Percentiles rank a stretch among this genome's conserved stretches.
These are phyloP conservation scores for Termitomyces sp. DNA, from an alignment of 768 basidiomycete genomes.

Conservation along the genomic window DNA sequence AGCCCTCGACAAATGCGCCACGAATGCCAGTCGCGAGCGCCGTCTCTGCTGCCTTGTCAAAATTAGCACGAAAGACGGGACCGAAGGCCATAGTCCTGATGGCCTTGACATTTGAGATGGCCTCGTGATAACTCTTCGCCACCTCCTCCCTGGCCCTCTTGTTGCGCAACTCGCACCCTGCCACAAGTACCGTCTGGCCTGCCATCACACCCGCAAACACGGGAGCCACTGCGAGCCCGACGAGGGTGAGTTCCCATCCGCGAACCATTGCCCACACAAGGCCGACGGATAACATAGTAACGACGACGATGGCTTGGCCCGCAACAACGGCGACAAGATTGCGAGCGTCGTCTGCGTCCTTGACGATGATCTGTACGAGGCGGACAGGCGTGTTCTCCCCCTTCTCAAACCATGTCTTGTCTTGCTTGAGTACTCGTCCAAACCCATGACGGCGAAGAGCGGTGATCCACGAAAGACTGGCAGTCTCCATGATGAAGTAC, in stretches of 20 bases:
- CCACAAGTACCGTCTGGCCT: conserved; percentile 70
- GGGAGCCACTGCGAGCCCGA: conserved; percentile 84
- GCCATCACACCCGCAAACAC: conserved; percentile 78
- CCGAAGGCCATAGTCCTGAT: conserved; percentile 89
- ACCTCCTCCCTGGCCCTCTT: conserved; percentile 87
- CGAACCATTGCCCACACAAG: conserved; percentile 84
- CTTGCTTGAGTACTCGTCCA: conserved; percentile 65
- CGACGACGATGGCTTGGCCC: conserved; percentile 70
- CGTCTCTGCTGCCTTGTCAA: conserved; percentile 56
- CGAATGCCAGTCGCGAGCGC: conserved; percentile 69
- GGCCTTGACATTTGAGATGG: conserved; percentile 79
- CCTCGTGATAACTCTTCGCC: conserved; percentile 81
- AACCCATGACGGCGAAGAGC: conserved; percentile 58
- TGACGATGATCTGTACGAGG: conserved; percentile 76
- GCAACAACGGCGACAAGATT: conserved; percentile 71
- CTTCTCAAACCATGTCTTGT: conserved; percentile 85
- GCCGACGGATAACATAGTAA: conserved; percentile 80
- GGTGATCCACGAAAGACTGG: conserved; percentile 75
- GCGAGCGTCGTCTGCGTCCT: conserved; percentile 88
- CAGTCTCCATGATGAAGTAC: conserved; percentile 77
- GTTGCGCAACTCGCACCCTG: conserved; percentile 72
- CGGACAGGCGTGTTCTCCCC: conserved; percentile 54
- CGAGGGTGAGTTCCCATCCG: conserved; percentile 93
- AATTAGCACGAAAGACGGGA: conserved; percentile 63
- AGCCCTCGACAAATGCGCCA: conserved; percentile 87